Evolutionary conservation across 106 monocot species (phyloP), one percentile per base, ranked within the genome.

Genomic region (Dendrobium nobile): DNA sequence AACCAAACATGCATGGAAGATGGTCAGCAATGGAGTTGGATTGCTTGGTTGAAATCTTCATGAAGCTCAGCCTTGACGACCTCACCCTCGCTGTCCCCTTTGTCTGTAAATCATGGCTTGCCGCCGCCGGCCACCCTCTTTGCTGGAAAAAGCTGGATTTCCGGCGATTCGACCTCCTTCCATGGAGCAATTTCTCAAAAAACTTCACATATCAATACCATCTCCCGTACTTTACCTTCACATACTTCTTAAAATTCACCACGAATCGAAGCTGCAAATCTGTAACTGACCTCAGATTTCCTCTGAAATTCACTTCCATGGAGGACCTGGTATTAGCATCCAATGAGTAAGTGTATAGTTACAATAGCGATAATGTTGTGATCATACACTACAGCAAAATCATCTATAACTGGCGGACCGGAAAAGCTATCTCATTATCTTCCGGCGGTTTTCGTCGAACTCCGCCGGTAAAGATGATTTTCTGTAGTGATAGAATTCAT

Each of bases 81-180:
- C 41, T 73, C 54, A 37, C 64, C 26, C 24, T 79, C 73, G 56
- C 28, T 43, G 41, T 84, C 24, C 78, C 72, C 55, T 75, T 84
- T 19, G 84, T 84, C 24, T 84, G 84, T 79, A 84, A 64, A 42
- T 47, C 79, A 26, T 84, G 84, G 84, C 40, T 8, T 13, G 11
- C 0, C 16, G 73, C 78, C 9, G 41, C 79, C 13, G 2, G 18
- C 73, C 51, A 48, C 22, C 84, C 84, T 19, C 79, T 79, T 6
- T 84, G 84, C 41, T 84, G 84, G 84, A 41, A 28, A 20, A 54
- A 59, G 28, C 84, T 84, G 47, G 55, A 84, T 61, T 84, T 84
- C 61, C 31, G 79, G 41, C 40, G 2, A 17, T 11, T 79, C n/a
- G 78, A 79, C 56, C 59, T 84, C 79, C 42, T 84, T 58, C 84